These are phyloP conservation scores for Gonium pectorale DNA, from an alignment of 139 green algal genomes.

Conservation along the genomic window DNA sequence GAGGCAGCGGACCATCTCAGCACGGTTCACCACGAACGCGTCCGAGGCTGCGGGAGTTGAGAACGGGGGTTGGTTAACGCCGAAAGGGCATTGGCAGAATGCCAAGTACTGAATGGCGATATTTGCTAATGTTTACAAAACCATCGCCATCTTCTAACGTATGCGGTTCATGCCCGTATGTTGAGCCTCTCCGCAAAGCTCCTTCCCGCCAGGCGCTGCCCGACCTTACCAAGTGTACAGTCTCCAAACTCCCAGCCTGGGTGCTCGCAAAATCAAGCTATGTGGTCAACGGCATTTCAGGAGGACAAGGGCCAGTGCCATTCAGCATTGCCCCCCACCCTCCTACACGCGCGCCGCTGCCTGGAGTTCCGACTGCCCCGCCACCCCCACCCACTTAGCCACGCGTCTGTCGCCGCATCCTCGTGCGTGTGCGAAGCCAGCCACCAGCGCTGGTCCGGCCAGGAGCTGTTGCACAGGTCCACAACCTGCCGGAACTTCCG, in stretches of 20 bases:
- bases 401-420: slow-evolving; percentile 12
- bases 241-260: no score
- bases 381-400: not conserved
- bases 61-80: not conserved
- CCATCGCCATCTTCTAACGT: no score
- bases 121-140: no score
- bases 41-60: not conserved
- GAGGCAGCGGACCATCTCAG: slow-evolving; percentile 27
- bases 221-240: no score
- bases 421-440: slow-evolving; percentile 33
- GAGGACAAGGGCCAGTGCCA: not conserved
- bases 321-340: not conserved
- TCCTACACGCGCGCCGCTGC: not conserved
- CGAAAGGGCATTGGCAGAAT: not conserved
- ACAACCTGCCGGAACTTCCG: slow-evolving; percentile 6
- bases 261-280: no score
- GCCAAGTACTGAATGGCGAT: no score
- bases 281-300: no score
- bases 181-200: no score
- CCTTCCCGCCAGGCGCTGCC: no score
- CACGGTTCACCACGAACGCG: slow-evolving; percentile 20
- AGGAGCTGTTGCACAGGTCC: slow-evolving; percentile 25
- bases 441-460: slow-evolving; percentile 41
- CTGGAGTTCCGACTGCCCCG: no score
- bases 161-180: no score